Base-by-base conservation (phyloP, 768 basidiomycete genomes). In the Tulasnella sp. region DNA sequence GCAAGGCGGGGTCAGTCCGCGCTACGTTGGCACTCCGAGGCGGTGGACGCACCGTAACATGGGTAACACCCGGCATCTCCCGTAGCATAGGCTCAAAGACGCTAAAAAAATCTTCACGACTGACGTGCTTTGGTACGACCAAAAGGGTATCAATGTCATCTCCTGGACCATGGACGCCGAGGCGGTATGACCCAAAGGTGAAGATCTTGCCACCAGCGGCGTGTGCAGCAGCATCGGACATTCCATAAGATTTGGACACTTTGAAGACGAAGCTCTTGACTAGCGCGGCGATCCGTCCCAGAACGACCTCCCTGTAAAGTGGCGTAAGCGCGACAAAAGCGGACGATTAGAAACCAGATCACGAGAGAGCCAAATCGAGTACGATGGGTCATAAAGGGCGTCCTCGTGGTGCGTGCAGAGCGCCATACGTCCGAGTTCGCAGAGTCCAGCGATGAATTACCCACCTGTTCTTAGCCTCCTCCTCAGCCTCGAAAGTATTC, bases 181-280 rank as follows among this genome's bases (percentile, higher is more conserved):
- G 74, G 64, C 96, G 85, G 75, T 97, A 98, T 50, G 93, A 97
- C 39, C 96, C 96, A 69, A 94, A 99, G 6, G 96, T 98, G 69
- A 91, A 99, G 68, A 99, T 98, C 75, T 98, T 94, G 62, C 93
- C 96, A 50, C 96, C 96, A 7, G 96, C 90, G 46, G 87, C 83
- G 50, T 72, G 79, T 7, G 94, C 93, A 1, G 89, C 85, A 17
- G 83, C 71, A 62, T 97, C 92, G 29, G 92, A 93, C 43, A 94
- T 73, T 6, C 94, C 94, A 37, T 77, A 79, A 41, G 79, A 71
- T 57, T 93, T 68, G 6, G 86, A 84, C 1, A 93, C 82, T 61
- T 79, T 78, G 65, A 80, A 80, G 48, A 99, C 96, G 67, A 98
- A 99, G 66, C 87, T 81, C 72, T 90, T 91, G 63, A 97, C 90